Conservation (phyloP, 257 asterid species). For the Solanum paucissectum region DNA sequence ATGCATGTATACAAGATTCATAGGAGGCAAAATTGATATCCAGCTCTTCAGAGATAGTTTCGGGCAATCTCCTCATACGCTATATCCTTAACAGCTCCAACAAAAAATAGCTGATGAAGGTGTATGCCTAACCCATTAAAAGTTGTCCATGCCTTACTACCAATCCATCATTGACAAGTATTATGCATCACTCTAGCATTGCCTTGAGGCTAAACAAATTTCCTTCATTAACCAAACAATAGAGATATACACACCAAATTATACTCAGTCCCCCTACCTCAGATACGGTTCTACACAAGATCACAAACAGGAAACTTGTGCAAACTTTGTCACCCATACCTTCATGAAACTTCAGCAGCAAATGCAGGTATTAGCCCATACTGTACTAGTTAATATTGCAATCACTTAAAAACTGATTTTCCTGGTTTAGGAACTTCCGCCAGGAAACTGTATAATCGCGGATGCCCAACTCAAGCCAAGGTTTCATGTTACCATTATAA, state of each 20-base stretch:
- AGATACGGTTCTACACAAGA: neutral
- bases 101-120: neutral
- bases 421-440: slow-evolving; percentile 62
- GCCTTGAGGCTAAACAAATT: neutral
- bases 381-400: slow-evolving; percentile 71
- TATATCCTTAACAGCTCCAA: neutral
- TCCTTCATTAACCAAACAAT: slow-evolving; percentile 5
- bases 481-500: slow-evolving; percentile 95
- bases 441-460: slow-evolving; percentile 60
- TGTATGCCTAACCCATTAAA: neutral
- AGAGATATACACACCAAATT: slow-evolving; percentile 8
- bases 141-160: neutral
- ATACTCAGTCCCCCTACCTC: slow-evolving; percentile 1
- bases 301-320: neutral
- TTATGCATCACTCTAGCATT: neutral
- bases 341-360: slow-evolving; percentile 15
- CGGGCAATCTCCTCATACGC: neutral
- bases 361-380: slow-evolving; percentile 13
- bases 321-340: slow-evolving; percentile 4
- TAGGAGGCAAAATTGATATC: neutral
- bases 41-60: neutral
- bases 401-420: slow-evolving; percentile 60
- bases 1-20: neutral
- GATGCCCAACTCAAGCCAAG: slow-evolving; percentile 97
- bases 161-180: neutral